Evolutionary conservation across 176 grass and related monocot species (phyloP), one percentile per base, ranked within the genome.

Genomic region (Rhynchospora pubera): DNA sequence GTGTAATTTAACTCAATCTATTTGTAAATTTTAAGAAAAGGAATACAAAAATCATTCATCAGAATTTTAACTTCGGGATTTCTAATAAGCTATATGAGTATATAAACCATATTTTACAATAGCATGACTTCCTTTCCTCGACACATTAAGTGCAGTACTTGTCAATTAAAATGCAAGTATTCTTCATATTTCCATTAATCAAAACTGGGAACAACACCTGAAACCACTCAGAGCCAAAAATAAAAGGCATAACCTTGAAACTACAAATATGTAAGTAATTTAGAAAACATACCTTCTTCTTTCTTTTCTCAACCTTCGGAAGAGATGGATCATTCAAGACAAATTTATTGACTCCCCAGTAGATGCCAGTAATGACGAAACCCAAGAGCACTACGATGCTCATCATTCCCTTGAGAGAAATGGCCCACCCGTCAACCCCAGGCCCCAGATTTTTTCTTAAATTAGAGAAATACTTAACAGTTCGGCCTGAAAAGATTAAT

Each of bases 371-470:
- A 72, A 98, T 98, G 10, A 95, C 84, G 58, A 93, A 12, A 78
- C 96, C 96, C 64, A 98, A 70, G 26, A 90, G 5, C 23, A 98
- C 92, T 23, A 98, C 96, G 82, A 98, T 98, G 75, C 96, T 98
- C 96, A 98, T 98, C 92, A 98, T 98, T 74, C 89, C 92, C 81
- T 89, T 98, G 79, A 98, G 44, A 42, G 92, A 98, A 74, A 98
- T 69, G 9, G 92, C 96, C 96, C 96, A 98, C 53, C 96, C 96
- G 57, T 98, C 96, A 57, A 98, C 91, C 5, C 96, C 96, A 67
- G 92, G 91, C 7, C 96, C 96, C 83, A 98, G 83, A 83, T 85
- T 93, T 68, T 95, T 85, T 57, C 96, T 91, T 82, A 95, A 79
- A 81, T 98, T 94, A 74, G 92, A 98, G 82, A 98, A 98, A 59